Percentiles rank a stretch among this genome's conserved stretches.
Conservation (phyloP, 2,329 filamentous ascomycete species). For the Sporothrix schenckii region DNA sequence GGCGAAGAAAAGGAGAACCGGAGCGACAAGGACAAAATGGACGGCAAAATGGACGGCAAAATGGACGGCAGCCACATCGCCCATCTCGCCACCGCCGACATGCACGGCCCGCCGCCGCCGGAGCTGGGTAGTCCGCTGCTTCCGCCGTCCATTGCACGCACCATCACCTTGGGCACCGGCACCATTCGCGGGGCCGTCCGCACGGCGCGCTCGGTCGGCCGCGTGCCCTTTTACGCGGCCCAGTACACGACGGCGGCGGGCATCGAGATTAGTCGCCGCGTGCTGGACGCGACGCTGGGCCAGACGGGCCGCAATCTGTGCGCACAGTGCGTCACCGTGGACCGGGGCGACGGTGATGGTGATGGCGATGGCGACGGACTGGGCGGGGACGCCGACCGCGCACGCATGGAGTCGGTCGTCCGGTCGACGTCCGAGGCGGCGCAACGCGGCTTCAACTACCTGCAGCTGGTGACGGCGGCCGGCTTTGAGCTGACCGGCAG, state of each 20-base stretch:
- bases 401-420: conserved; percentile 51
- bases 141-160: conserved; percentile 59
- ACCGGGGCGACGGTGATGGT: not conserved
- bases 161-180: conserved; percentile 62
- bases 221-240: conserved; percentile 57
- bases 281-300: conserved; percentile 58
- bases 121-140: conserved; percentile 47
- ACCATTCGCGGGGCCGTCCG: conserved; percentile 62
- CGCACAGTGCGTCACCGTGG: conserved; percentile 25
- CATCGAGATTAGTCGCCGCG: conserved; percentile 58
- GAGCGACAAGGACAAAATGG: not conserved
- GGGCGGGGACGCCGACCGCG: too few species aligned
- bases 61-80: not conserved
- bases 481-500: conserved; percentile 36
- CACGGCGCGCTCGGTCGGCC: conserved; percentile 55
- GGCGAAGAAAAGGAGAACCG: not conserved
- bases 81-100: not conserved
- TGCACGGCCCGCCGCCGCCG: conserved; percentile 30
- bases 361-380: conserved; percentile 5
- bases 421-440: conserved; percentile 43
- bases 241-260: conserved; percentile 60
- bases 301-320: conserved; percentile 55
- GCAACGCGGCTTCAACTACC: conserved; percentile 35
- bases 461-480: conserved; percentile 35
- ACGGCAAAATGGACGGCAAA: not conserved